Evolutionary conservation across 2,329 filamentous ascomycete genomes (phyloP).

Genomic region (Apiospora hydei): DNA sequence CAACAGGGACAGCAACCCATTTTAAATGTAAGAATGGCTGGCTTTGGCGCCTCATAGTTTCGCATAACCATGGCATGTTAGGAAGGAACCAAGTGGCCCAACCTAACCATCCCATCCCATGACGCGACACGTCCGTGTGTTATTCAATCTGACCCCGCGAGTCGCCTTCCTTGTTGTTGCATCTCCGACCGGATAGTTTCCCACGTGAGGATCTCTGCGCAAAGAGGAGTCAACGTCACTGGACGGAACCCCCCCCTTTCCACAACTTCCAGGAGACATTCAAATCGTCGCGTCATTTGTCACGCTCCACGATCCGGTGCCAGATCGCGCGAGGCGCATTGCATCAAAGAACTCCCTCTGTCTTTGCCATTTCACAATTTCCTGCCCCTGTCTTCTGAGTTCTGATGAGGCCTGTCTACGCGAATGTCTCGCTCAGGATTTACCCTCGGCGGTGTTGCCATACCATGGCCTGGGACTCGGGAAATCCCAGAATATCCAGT

Average conservation of each 20-base stretch:
- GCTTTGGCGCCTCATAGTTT: background rate
- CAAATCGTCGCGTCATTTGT: background rate
- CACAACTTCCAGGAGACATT: background rate
- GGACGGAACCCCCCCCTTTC: background rate
- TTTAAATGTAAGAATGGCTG: slow-evolving; percentile 65
- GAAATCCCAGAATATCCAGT: background rate
- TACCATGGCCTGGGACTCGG: background rate
- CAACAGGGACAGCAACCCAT: slow-evolving; percentile 86
- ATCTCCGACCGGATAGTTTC: background rate
- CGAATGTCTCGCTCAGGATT: background rate
- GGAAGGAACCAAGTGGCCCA: slow-evolving; percentile 7
- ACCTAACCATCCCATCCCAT: slow-evolving; percentile 15
- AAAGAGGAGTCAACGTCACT: background rate
- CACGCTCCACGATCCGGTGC: background rate
- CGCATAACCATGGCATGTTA: background rate
- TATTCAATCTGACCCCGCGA: slow-evolving; percentile 16
- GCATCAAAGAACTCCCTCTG: background rate
- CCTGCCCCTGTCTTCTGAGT: too few species aligned
- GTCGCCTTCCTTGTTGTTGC: slow-evolving; percentile 8
- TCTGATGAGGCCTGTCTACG: background rate
- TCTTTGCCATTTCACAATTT: background rate
- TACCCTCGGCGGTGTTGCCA: background rate
- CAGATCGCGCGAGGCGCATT: background rate
- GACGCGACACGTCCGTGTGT: slow-evolving; percentile 21
- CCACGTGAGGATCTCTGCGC: background rate